These are phyloP conservation scores for Nicotiana undulata DNA, from an alignment of 257 asterid genomes.

Conservation along the genomic window DNA sequence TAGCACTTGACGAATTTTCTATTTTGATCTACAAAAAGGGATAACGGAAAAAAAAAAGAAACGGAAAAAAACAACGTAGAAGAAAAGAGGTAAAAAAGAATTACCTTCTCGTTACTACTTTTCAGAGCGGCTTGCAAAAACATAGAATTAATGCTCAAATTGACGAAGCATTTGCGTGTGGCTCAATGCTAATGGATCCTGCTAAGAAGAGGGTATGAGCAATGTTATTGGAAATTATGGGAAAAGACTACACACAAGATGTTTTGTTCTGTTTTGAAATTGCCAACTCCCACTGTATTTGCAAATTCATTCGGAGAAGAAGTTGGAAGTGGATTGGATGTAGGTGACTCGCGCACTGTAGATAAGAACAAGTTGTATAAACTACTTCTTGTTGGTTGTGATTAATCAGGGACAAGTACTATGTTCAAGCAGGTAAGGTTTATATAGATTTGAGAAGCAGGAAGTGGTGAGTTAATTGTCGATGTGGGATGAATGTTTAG, in stretches of 20 bases:
- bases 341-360: slow-evolving; percentile 6
- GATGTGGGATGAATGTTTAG: too few relatives aligned
- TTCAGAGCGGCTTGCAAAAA: too few relatives aligned
- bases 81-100: too few relatives aligned
- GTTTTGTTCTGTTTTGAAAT: slow-evolving; percentile 50
- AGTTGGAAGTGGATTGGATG: slow-evolving; percentile 18
- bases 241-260: slow-evolving; percentile 53
- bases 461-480: too few relatives aligned
- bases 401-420: slow-evolving; percentile 83
- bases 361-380: slow-evolving; percentile 31
- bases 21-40: too few relatives aligned
- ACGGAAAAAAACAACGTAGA: too few relatives aligned
- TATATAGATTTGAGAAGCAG: too few relatives aligned
- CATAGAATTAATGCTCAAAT: too few relatives aligned
- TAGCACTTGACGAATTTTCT: too few relatives aligned
- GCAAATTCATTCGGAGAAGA: slow-evolving; percentile 24
- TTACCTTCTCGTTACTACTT: too few relatives aligned
- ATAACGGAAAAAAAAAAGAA: too few relatives aligned
- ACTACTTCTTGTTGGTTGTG: slow-evolving; percentile 69
- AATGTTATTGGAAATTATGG: slow-evolving; percentile 72
- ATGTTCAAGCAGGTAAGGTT: slow-evolving; percentile 77
- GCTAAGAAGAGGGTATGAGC: slow-evolving; percentile 63
- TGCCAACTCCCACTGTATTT: slow-evolving; percentile 63
- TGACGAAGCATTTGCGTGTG: slow-evolving; percentile 50
- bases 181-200: slow-evolving; percentile 64